Base-by-base conservation (phyloP, 2,329 filamentous ascomycete genomes). In the Microascus cirrosus region DNA sequence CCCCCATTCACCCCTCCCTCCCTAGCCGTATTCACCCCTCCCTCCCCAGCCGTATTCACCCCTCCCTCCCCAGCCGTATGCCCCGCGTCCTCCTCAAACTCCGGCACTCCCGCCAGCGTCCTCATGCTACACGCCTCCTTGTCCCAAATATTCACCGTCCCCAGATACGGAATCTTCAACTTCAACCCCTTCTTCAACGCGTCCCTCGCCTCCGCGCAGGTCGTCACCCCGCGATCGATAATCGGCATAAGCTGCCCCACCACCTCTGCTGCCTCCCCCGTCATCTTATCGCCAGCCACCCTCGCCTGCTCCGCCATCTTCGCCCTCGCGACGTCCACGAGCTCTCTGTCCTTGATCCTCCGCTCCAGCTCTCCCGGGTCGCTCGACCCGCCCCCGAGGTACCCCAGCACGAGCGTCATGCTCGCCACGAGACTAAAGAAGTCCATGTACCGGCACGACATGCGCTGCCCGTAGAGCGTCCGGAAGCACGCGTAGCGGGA, bases 381-480 rank as follows among this genome's bases (percentile, higher is more conserved):
- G 11, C 34, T 36, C 6, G 61, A 20, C 2, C 52, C 59, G 12
- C 52, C 51, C 10, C 52, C 72, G 1, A 82, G 70, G 60, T 82
- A 77, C 0, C 76, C 75, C 0, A 82, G 67, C 28, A 80, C 70
- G 2, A 82, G 68, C 0, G 77, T 76, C 69, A 78, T 76, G 39
- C 74, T 72, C 0, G 77, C 78, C 1, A 81, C 75, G 4, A 82
- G 70, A 0, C 76, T 74, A 1, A 77, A 71, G 61, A 80, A 82
- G 65, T 82, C 78, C 20, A 76, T 69, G 53, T 78, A 76, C 0
- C 78, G 75, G 45, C 68, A 72, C 50, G 74, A 76, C 1, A 78
- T 63, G 0, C 69, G 65, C 2, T 67, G 68, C 53, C 69, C 71
- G 1, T 73, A 71, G 1, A 74, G 66, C 24, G 65, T 61, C 36